A percentile compares a stretch with the other conserved stretches of the same genome.
These are phyloP conservation scores for Striga asiatica DNA, from an alignment of 257 asterid species.

Conservation along the genomic window DNA sequence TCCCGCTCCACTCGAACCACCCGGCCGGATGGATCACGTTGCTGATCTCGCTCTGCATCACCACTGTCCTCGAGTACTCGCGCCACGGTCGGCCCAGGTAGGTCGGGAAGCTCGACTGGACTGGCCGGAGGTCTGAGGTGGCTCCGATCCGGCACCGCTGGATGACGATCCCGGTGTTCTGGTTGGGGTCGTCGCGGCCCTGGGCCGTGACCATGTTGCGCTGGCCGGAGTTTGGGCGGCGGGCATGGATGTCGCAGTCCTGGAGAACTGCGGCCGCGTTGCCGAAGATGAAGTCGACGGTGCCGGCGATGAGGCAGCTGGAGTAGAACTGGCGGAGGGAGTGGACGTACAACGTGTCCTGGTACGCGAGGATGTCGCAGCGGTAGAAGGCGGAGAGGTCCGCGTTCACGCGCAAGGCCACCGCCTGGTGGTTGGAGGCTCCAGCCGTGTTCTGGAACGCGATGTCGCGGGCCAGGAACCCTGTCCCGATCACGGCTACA, in stretches of 20 bases:
- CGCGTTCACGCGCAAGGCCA: slow-evolving; percentile 50
- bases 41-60: slow-evolving; percentile 33
- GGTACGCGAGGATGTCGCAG: slow-evolving; percentile 44
- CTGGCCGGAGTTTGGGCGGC: slow-evolving; percentile 42
- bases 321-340: slow-evolving; percentile 53
- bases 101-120: slow-evolving; percentile 23
- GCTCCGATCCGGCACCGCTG: slow-evolving; percentile 38
- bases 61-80: slow-evolving; percentile 35
- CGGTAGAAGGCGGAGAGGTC: slow-evolving; percentile 45
- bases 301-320: slow-evolving; percentile 36
- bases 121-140: slow-evolving; percentile 31
- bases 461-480: slow-evolving; percentile 44
- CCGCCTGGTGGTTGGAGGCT: slow-evolving; percentile 42
- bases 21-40: slow-evolving; percentile 37
- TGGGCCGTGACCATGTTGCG: slow-evolving; percentile 59
- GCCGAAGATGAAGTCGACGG: slow-evolving; percentile 59
- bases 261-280: slow-evolving; percentile 42
- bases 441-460: slow-evolving; percentile 57
- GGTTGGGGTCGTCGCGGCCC: slow-evolving; percentile 46
- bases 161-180: slow-evolving; percentile 49
- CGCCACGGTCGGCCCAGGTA: slow-evolving; percentile 50
- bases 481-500: slow-evolving; percentile 41
- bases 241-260: slow-evolving; percentile 44
- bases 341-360: slow-evolving; percentile 55
- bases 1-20: slow-evolving; percentile 38